Conservation (phyloP, 257 asterid species). For the Rubia yunnanensis region DNA sequence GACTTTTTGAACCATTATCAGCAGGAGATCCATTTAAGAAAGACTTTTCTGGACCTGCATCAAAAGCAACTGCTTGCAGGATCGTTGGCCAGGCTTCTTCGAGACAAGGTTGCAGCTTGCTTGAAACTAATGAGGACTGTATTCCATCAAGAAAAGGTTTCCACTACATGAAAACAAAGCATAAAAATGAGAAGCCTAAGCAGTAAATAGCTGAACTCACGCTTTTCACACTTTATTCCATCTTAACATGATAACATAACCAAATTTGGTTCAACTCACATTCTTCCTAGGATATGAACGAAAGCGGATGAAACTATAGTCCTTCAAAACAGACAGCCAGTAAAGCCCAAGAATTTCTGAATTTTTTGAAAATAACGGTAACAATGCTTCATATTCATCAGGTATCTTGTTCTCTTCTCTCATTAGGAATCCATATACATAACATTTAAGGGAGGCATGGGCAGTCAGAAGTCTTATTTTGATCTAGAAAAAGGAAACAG, state of each 20-base stretch:
- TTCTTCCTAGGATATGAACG: constrained; percentile 44
- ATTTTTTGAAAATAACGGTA: constrained; percentile 78
- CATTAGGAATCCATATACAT: constrained; percentile 64
- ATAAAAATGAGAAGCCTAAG: constrained; percentile 16
- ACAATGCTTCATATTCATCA: constrained; percentile 61
- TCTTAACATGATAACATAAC: not conserved
- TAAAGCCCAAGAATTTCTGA: constrained; percentile 67
- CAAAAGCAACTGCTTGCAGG: constrained; percentile 85
- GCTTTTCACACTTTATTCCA: not conserved
- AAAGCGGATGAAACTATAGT: constrained; percentile 61
- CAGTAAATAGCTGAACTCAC: not conserved
- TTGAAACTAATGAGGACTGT: constrained; percentile 68
- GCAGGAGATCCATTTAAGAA: constrained; percentile 36
- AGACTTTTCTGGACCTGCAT: constrained; percentile 68
- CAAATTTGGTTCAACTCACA: constrained; percentile 47
- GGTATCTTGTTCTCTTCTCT: constrained; percentile 59
- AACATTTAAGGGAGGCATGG: constrained; percentile 95
- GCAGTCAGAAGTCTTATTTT: constrained; percentile 91
- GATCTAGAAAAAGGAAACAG: constrained; percentile 45
- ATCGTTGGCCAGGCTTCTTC: constrained; percentile 98
- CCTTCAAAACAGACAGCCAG: constrained; percentile 89
- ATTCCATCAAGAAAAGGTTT: constrained; percentile 95
- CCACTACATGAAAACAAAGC: constrained; percentile 54
- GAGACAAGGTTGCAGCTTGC: constrained; percentile 69
- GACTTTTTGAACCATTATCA: constrained; percentile 28